Evolutionary conservation across 176 grass and related monocot genomes (phyloP).

Genomic region (Cocos nucifera): DNA sequence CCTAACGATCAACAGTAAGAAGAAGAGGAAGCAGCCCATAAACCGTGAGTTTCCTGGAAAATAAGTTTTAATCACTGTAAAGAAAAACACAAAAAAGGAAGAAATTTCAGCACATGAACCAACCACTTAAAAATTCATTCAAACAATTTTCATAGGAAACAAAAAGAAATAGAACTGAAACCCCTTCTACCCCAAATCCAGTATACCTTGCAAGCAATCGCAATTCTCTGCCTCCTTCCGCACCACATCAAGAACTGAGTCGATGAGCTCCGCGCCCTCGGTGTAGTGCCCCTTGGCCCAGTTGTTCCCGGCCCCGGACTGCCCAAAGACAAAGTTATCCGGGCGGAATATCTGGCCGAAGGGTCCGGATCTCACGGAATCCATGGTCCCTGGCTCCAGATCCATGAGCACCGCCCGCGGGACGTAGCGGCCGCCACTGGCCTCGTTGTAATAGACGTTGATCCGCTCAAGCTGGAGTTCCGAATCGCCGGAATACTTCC

Average conservation of each 20-base stretch:
- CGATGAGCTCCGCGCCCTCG: constrained; percentile 16
- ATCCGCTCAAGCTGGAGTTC: constrained; percentile 16
- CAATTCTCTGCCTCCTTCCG: too few relatives aligned
- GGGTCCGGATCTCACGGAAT: constrained; percentile 12
- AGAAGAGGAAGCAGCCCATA: too few relatives aligned
- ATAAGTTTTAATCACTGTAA: too few relatives aligned
- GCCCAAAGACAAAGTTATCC: constrained; percentile 15
- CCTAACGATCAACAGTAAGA: too few relatives aligned
- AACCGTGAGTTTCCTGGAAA: too few relatives aligned
- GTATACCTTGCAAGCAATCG: too few relatives aligned
- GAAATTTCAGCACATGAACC: too few relatives aligned
- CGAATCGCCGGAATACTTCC: constrained; percentile 9
- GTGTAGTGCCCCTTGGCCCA: constrained; percentile 20
- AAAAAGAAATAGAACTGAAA: too few relatives aligned
- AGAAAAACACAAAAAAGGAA: too few relatives aligned
- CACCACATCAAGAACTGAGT: background rate
- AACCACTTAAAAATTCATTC: too few relatives aligned
- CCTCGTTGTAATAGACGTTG: constrained; percentile 17
- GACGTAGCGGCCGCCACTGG: constrained; percentile 7
- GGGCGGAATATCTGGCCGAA: constrained; percentile 16
- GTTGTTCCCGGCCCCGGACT: constrained; percentile 17
- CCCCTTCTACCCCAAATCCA: too few relatives aligned
- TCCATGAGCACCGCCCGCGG: constrained; percentile 19
- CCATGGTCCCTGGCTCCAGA: constrained; percentile 18
- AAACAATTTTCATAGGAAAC: too few relatives aligned